Conservation (phyloP, 164 flowering plant genomes). For the Kalanchoe fedtschenkoi region DNA sequence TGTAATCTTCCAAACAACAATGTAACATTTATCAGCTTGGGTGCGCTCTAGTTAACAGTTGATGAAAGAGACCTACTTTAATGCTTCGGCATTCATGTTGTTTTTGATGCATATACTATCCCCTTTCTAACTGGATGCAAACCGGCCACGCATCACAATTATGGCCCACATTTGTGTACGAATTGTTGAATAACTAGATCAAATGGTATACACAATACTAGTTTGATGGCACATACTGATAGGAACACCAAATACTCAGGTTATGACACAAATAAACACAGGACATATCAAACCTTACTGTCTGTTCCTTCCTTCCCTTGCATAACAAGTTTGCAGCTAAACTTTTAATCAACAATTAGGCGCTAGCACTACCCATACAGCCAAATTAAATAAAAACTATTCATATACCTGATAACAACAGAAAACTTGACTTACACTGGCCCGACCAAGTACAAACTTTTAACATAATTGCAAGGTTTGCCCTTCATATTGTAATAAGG, state of each 20-base stretch:
- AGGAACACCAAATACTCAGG: not conserved
- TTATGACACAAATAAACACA: not conserved
- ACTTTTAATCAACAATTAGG: not conserved
- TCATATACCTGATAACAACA: not conserved
- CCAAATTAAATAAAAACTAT: not conserved
- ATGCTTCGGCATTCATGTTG: no score
- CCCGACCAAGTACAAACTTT: not conserved
- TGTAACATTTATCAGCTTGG: not conserved
- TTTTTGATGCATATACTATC: no score
- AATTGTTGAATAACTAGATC: no score
- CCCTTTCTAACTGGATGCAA: no score
- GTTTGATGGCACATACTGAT: not conserved
- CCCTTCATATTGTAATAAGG: not conserved
- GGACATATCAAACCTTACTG: not conserved
- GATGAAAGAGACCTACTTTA: no score
- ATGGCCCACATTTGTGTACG: no score
- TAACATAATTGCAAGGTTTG: not conserved
- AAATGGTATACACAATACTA: not conserved
- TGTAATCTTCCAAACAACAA: not conserved
- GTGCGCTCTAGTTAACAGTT: no score
- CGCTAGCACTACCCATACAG: not conserved
- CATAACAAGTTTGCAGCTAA: not conserved
- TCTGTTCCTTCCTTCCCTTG: not conserved
- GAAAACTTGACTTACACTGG: not conserved
- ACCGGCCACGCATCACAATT: no score